phyloP scores from a whole-genome alignment of 805 yeast species.

The Debaryomyces tyrocola region DNA sequence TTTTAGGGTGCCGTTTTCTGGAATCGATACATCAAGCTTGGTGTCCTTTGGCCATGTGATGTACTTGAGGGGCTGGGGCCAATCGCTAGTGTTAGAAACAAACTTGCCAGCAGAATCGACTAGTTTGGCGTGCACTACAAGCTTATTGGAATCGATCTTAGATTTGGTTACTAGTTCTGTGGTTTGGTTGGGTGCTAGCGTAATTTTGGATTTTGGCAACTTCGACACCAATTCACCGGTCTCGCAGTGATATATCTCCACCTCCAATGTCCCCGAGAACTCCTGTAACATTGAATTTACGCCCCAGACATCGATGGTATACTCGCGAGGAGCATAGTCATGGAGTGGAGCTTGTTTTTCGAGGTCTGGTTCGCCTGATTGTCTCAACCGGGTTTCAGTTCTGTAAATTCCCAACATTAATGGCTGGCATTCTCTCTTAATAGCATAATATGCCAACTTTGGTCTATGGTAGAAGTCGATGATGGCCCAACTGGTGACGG shows the following conservation, averaged over 20 bases:
- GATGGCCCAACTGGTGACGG: constrained; percentile 52
- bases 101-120: constrained; percentile 4
- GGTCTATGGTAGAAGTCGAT: constrained; percentile 43
- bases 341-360: constrained; percentile 16
- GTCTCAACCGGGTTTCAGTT: constrained; percentile 3
- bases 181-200: constrained; percentile 25
- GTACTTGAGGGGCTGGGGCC: constrained; percentile 53
- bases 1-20: constrained; percentile 19
- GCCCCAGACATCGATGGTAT: constrained; percentile 42
- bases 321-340: constrained; percentile 24
- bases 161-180: constrained; percentile 21
- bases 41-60: constrained; percentile 31
- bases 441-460: constrained; percentile 48
- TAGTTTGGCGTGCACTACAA: constrained; percentile 13
- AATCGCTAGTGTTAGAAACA: constrained; percentile 30
- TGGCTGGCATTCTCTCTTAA: constrained; percentile 42
- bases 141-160: constrained; percentile 5
- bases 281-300: constrained; percentile 27
- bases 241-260: constrained; percentile 29
- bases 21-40: constrained; percentile 11
- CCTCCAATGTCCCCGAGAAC: constrained; percentile 19
- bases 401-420: constrained; percentile 36
- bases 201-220: constrained; percentile 9
- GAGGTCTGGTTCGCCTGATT: not conserved
- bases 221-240: constrained; percentile 27